These are phyloP conservation scores for Eudorina sp. DNA, from an alignment of 139 green algal genomes.

Conservation along the genomic window DNA sequence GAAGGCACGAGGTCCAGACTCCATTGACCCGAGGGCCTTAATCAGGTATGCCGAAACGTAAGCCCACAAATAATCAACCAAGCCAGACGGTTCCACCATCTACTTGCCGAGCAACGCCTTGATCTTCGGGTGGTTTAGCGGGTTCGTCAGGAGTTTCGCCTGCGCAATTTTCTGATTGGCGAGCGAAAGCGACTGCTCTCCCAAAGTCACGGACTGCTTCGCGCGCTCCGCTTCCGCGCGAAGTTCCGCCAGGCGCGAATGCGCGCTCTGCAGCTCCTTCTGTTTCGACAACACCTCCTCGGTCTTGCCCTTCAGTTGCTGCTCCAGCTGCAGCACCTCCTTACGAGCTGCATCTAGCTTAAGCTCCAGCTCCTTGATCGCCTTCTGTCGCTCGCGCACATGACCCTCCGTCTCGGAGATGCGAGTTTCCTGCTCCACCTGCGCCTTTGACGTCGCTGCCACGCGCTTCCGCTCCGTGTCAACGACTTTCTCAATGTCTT, in stretches of 20 bases:
- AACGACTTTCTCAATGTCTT: conserved; percentile 18
- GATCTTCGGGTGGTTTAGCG: conserved; percentile 46
- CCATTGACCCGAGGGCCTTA: no score
- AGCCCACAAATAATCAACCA: no score
- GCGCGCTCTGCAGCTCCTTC: conserved; percentile 4
- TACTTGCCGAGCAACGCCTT: background rate
- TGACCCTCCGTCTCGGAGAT: conserved; percentile 1
- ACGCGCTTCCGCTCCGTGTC: conserved; percentile 23
- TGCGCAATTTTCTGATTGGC: conserved; percentile 26
- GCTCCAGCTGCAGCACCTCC: conserved; percentile 41
- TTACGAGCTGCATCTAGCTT: conserved; percentile 44
- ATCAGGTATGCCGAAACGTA: no score
- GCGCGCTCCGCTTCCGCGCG: conserved; percentile 13
- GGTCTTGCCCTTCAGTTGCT: conserved; percentile 25
- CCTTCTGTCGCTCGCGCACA: background rate
- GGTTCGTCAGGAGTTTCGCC: conserved; percentile 37
- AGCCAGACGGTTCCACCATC: no score
- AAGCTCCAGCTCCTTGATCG: conserved; percentile 22
- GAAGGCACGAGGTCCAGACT: no score
- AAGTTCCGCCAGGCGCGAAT: conserved; percentile 23
- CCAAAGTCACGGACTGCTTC: conserved; percentile 25
- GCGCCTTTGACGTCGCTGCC: background rate
- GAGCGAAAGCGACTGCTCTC: conserved; percentile 25
- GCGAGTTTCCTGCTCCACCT: background rate
- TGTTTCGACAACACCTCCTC: conserved; percentile 18